A percentile compares a stretch with the other conserved stretches of the same genome.
Conservation (phyloP, 148 eudicot genomes). For the Linanthus parryae region DNA sequence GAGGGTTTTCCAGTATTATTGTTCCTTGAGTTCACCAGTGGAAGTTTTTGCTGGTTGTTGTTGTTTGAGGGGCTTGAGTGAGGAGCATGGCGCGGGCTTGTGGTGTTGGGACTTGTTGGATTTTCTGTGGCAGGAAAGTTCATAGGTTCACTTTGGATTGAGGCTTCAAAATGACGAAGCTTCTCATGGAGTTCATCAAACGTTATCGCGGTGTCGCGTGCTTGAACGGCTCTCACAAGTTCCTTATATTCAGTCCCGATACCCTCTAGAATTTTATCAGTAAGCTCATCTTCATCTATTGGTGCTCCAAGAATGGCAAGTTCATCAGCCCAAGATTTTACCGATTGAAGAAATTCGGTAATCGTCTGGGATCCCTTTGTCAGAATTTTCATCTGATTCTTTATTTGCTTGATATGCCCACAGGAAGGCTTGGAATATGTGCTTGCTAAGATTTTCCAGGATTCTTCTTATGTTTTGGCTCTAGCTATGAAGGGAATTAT, state of each 20-base stretch:
- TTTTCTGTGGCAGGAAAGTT: not conserved
- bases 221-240: not conserved
- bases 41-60: not conserved
- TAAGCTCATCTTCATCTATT: not conserved
- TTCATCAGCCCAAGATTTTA: not conserved
- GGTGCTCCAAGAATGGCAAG: slow-evolving; percentile 1
- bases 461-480: not conserved
- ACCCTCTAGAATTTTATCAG: slow-evolving; percentile 1
- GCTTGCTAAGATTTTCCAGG: not conserved
- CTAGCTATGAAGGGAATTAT: slow-evolving; percentile 1
- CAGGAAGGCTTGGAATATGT: slow-evolving; percentile 1
- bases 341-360: slow-evolving; percentile 1
- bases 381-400: not conserved
- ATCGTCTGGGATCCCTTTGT: not conserved
- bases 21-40: not conserved
- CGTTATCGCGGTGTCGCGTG: not conserved
- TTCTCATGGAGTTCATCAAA: slow-evolving; percentile 5
- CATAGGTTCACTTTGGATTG: not conserved
- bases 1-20: not conserved
- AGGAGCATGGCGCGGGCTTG: not conserved
- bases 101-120: not conserved
- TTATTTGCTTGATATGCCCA: not conserved
- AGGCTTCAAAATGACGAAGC: not conserved
- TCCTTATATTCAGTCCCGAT: not conserved
- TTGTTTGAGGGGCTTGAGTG: not conserved